Evolutionary conservation across 2,329 filamentous ascomycete genomes (phyloP).

Genomic region (Paraphoma chrysanthemicola): DNA sequence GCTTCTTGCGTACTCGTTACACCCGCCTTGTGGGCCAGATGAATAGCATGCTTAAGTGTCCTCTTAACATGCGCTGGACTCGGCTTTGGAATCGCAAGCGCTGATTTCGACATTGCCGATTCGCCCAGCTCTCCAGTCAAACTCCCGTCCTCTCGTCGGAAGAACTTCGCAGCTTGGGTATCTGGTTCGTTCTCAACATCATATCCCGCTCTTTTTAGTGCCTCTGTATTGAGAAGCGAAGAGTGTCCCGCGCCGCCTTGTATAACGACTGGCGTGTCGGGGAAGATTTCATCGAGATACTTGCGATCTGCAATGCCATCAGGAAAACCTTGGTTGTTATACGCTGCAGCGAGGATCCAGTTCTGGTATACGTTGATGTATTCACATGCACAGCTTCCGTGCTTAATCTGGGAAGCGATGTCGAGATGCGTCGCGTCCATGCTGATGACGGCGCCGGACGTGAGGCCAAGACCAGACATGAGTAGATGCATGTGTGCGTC

Average conservation of each 20-base stretch:
- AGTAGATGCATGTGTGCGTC: conserved; percentile 47
- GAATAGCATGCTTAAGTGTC: conserved; percentile 28
- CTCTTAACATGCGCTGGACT: conserved; percentile 27
- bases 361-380: conserved; percentile 32
- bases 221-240: conserved; percentile 21
- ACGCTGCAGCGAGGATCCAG: conserved; percentile 28
- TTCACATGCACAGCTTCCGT: conserved; percentile 35
- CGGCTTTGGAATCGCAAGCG: conserved; percentile 25
- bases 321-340: conserved; percentile 23
- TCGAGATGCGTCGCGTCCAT: conserved; percentile 28
- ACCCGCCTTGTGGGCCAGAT: conserved; percentile 31
- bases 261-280: conserved; percentile 38
- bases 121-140: conserved; percentile 42
- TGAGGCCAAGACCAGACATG: conserved; percentile 31
- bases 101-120: conserved; percentile 26
- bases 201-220: conserved; percentile 26
- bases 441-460: conserved; percentile 34
- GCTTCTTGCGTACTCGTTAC: conserved; percentile 45
- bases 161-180: conserved; percentile 25
- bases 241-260: conserved; percentile 36
- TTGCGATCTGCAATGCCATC: conserved; percentile 30
- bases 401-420: conserved; percentile 27
- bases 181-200: conserved; percentile 27
- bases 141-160: conserved; percentile 29
- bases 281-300: conserved; percentile 30